Evolutionary conservation across 78 protist species (phyloP).

Genomic region (Thecamonas trahens): DNA sequence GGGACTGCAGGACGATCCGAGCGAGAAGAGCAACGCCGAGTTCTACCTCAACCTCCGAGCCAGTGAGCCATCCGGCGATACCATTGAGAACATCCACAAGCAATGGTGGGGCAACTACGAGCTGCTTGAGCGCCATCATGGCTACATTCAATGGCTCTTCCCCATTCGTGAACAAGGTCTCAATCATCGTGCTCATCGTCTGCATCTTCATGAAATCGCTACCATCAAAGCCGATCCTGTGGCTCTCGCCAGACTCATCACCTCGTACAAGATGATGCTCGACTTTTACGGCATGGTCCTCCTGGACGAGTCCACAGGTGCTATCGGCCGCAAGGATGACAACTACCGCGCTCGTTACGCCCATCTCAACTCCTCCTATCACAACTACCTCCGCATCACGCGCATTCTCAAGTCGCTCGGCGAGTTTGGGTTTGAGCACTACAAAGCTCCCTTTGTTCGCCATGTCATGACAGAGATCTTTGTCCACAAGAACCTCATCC

Average conservation of each 20-base stretch:
- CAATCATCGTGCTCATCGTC: too few species aligned
- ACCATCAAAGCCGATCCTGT: too few species aligned
- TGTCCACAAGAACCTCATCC: neutral
- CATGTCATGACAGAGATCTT: neutral
- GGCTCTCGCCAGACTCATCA: neutral
- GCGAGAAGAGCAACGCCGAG: neutral
- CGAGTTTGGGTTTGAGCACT: constrained; percentile 11
- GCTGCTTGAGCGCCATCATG: constrained; percentile 10
- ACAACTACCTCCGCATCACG: constrained; percentile 37
- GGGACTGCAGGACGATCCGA: neutral
- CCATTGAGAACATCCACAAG: constrained; percentile 14
- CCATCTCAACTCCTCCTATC: constrained; percentile 8
- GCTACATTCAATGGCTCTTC: constrained; percentile 32
- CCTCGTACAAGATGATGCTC: constrained; percentile 17
- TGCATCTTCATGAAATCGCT: too few species aligned
- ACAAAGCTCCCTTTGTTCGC: neutral
- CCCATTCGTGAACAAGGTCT: too few species aligned
- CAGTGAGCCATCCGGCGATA: neutral
- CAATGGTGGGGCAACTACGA: constrained; percentile 18
- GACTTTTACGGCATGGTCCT: constrained; percentile 25
- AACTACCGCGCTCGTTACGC: neutral
- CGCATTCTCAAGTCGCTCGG: constrained; percentile 25
- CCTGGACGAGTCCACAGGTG: constrained; percentile 11
- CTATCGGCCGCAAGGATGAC: neutral
- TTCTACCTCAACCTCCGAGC: neutral